Evolutionary conservation across 192 early-diverging fungal species (phyloP), one percentile per base, ranked within the genome.

Genomic region (Linnemannia hyalina): DNA sequence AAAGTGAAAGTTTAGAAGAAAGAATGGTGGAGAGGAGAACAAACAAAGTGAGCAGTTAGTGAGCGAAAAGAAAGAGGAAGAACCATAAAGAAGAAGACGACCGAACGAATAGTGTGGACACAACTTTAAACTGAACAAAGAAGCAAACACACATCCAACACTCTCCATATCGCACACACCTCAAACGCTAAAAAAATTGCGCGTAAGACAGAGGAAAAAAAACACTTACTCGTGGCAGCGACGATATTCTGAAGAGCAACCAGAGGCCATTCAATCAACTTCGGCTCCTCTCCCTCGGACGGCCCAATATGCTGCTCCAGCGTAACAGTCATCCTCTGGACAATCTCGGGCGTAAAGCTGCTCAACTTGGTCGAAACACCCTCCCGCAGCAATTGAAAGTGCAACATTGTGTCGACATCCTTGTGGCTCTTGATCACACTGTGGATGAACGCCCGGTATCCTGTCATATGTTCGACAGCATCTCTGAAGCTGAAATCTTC

Each of bases 351-450:
- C 2, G 78, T 88, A 65, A 57, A 88, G 7, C 26, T n/a, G 23
- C 77, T 71, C 69, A 88, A 38, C 35, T 88, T 88, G 5, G 88
- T 83, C 32, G 78, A 85, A 6, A 88, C 44, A 11, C 77, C 23
- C 29, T 87, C 78, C 1, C 73, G 38, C 36, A 89, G 41, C 44
- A 85, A 10, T 2, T 60, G 32, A 29, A 63, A 73, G 46, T 42
- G 7, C 2, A 40, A 18, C 3, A 26, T 69, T 2, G 46, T 70
- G 35, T 75, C 76, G 22, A 26, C 1, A 5, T 47, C 29, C 26
- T 57, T 42, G 36, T 79, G 63, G 38, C 78, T 81, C 65, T 81
- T 81, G 42, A 47, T 26, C 15, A 74, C 42, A 29, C 63, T 75
- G 5, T 41, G 5, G 5, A 70, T 13, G 46, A 68, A 81, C 4